phyloP scores from a whole-genome alignment of 2,329 filamentous ascomycete genomes.

The Trichoderma sp. region DNA sequence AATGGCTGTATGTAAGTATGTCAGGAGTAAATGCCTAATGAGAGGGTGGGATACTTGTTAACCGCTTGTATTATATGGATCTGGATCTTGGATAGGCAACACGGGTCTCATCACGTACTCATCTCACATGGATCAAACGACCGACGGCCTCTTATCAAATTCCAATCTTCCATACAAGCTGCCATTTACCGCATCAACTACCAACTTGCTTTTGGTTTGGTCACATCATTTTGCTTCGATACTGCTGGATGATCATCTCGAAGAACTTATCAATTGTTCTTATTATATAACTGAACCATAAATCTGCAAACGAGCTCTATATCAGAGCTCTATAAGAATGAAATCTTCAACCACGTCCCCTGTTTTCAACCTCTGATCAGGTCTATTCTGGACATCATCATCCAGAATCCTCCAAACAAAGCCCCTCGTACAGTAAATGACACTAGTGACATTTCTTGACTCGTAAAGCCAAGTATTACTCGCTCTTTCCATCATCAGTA shows the following conservation, averaged over 20 bases:
- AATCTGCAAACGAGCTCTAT: not conserved
- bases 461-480: not conserved
- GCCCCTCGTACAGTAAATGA: not conserved
- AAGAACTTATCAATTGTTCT: no score
- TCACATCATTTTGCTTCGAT: no score
- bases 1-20: not conserved
- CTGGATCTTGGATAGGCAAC: no score
- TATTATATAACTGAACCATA: not conserved
- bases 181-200: no score
- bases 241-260: no score
- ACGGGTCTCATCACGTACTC: no score
- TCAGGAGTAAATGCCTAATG: not conserved
- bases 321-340: not conserved
- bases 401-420: not conserved
- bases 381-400: not conserved
- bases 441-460: rapidly evolving
- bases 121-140: no score
- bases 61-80: no score
- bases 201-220: no score
- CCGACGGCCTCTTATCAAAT: no score
- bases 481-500: not conserved
- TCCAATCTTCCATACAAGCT: no score
- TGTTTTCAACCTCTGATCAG: not conserved
- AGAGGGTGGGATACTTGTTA: no score
- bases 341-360: not conserved